Conservation (phyloP, 176 grass and related monocot genomes). For the Triticum monococcum region DNA sequence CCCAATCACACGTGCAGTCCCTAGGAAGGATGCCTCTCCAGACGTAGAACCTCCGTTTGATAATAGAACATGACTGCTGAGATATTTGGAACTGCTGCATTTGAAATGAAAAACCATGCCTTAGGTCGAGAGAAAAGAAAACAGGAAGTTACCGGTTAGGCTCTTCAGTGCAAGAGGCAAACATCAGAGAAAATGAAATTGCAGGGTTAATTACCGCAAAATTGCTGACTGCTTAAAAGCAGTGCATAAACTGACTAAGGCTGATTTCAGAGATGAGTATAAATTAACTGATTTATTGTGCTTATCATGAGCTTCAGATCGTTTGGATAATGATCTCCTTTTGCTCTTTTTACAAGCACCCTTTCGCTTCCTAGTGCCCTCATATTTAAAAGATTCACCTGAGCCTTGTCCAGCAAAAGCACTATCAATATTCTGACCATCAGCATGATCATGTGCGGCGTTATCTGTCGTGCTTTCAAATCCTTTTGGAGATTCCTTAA, state of each 20-base stretch:
- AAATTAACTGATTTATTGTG: slow-evolving; percentile 12
- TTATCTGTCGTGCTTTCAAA: too few species aligned
- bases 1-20: slow-evolving; percentile 66
- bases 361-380: not conserved
- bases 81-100: slow-evolving; percentile 70
- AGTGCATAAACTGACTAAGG: slow-evolving; percentile 45
- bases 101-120: slow-evolving; percentile 87
- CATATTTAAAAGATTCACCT: too few species aligned
- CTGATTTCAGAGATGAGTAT: slow-evolving; percentile 52
- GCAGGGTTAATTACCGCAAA: slow-evolving; percentile 46
- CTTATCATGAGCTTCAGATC: slow-evolving; percentile 34
- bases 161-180: not conserved
- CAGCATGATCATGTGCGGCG: too few species aligned
- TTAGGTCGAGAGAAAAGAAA: slow-evolving; percentile 46
- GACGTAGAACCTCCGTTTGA: slow-evolving; percentile 65
- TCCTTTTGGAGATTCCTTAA: too few species aligned
- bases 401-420: too few species aligned
- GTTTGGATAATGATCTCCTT: slow-evolving; percentile 25
- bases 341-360: slow-evolving; percentile 42
- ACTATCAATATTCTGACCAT: too few species aligned
- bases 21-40: slow-evolving; percentile 82
- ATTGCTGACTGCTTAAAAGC: slow-evolving; percentile 66
- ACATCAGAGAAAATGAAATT: slow-evolving; percentile 21
- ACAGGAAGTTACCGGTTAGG: slow-evolving; percentile 12
- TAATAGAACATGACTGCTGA: slow-evolving; percentile 87